Evolutionary conservation across 2,329 filamentous ascomycete genomes (phyloP).

Genomic region (Colletotrichum sp.): DNA sequence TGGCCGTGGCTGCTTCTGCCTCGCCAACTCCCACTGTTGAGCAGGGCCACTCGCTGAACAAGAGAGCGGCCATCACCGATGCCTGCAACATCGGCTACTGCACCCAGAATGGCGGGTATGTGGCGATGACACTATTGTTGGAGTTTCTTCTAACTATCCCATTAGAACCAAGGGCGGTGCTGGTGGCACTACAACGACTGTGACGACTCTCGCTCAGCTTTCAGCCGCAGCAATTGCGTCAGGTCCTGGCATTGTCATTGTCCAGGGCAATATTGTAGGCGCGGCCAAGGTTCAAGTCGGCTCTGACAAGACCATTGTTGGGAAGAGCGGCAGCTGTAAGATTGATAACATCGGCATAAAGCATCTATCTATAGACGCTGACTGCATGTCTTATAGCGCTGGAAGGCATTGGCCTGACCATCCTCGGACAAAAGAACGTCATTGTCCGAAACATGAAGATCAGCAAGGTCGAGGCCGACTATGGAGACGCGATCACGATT

Average conservation of each 20-base stretch:
- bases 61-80: constrained; percentile 16
- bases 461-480: constrained; percentile 54
- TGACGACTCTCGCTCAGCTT: constrained; percentile 49
- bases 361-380: not conserved
- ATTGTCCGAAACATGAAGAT: constrained; percentile 65
- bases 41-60: not conserved
- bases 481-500: constrained; percentile 62
- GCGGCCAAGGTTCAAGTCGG: constrained; percentile 39
- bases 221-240: constrained; percentile 46
- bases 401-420: constrained; percentile 51
- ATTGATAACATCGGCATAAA: no score
- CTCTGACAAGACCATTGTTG: constrained; percentile 47
- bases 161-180: constrained; percentile 16
- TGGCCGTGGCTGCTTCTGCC: not conserved
- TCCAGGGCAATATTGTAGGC: constrained; percentile 40
- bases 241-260: constrained; percentile 37
- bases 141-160: not conserved
- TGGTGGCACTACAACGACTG: constrained; percentile 38
- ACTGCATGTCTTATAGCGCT: constrained; percentile 11
- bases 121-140: not conserved
- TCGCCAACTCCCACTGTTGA: not conserved
- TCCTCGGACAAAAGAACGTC: constrained; percentile 56
- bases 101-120: constrained; percentile 20
- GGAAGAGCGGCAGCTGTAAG: constrained; percentile 28
- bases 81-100: constrained; percentile 20